A percentile compares a stretch with the other conserved stretches of the same genome.
Evolutionary conservation across 2,329 filamentous ascomycete species (phyloP).

Genomic region (Botrytis galanthina): DNA sequence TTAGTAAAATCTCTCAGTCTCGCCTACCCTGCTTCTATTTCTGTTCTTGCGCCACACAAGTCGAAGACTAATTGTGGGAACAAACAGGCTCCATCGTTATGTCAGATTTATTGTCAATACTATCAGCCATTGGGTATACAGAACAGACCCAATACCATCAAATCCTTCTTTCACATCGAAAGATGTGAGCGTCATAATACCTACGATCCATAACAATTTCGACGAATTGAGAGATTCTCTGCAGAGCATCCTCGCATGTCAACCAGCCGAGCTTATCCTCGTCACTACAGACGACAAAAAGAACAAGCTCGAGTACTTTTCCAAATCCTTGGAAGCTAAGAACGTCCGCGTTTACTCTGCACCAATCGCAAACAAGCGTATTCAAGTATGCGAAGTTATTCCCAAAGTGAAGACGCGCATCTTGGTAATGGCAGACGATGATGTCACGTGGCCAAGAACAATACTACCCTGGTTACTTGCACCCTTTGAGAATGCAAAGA

Average conservation of each 20-base stretch:
- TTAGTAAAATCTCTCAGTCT: not conserved
- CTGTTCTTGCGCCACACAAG: not conserved
- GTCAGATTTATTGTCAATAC: conserved; percentile 81
- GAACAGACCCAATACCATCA: conserved; percentile 76
- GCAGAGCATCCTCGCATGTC: conserved; percentile 69
- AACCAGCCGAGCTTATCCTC: conserved; percentile 72
- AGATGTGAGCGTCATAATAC: conserved; percentile 92
- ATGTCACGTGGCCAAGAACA: conserved; percentile 86
- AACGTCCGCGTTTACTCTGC: conserved; percentile 74
- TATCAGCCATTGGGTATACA: conserved; percentile 82
- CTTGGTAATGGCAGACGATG: conserved; percentile 92
- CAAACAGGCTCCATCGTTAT: conserved; percentile 77
- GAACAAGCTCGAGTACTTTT: conserved; percentile 64
- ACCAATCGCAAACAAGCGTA: conserved; percentile 87
- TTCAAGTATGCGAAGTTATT: conserved; percentile 89
- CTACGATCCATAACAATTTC: conserved; percentile 84
- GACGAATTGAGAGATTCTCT: conserved; percentile 81
- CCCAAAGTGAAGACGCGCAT: conserved; percentile 80
- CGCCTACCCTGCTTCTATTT: not conserved
- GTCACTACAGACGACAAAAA: conserved; percentile 84
- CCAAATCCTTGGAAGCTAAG: conserved; percentile 55
- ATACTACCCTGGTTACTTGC: conserved; percentile 89
- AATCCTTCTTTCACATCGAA: conserved; percentile 66
- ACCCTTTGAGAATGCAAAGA: conserved; percentile 79
- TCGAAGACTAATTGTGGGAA: not conserved